Conservation (phyloP, 176 grass and related monocot species). For the Triticum turgidum region DNA sequence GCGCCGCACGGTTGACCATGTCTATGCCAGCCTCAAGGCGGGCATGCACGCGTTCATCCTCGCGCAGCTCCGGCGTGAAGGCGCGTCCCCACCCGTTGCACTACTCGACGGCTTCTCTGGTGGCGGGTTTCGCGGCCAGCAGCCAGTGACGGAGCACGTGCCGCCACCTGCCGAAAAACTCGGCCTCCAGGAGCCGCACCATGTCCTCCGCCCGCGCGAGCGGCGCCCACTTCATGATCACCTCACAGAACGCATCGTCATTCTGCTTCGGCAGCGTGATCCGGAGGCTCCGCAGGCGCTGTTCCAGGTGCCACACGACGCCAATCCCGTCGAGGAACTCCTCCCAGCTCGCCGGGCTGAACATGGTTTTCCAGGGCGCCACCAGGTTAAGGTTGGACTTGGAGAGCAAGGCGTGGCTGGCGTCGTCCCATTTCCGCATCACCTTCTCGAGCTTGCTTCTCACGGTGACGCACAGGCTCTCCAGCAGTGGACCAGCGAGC, state of each 20-base stretch:
- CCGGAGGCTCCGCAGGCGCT: conserved; percentile 40
- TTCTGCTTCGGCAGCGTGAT: conserved; percentile 39
- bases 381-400: conserved; percentile 38
- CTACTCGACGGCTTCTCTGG: conserved; percentile 44
- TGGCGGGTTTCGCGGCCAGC: conserved; percentile 16
- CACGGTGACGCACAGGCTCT: conserved; percentile 38
- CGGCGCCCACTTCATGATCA: conserved; percentile 67
- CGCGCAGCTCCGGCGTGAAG: conserved; percentile 59
- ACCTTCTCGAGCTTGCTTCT: conserved; percentile 47
- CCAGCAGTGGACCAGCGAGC: conserved; percentile 40
- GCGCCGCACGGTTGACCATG: conserved; percentile 42
- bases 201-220: conserved; percentile 43
- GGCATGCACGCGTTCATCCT: conserved; percentile 36
- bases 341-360: conserved; percentile 50
- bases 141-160: conserved; percentile 58
- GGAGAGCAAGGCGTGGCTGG: conserved; percentile 21
- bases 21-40: conserved; percentile 36
- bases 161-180: conserved; percentile 67
- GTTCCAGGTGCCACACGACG: conserved; percentile 46
- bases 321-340: conserved; percentile 19
- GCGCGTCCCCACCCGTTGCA: conserved; percentile 55
- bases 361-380: conserved; percentile 65
- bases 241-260: conserved; percentile 40
- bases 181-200: conserved; percentile 54
- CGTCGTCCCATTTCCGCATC: conserved; percentile 38